Evolutionary conservation across 139 green algal genomes (phyloP).

Genomic region (Tetraselmis chui): DNA sequence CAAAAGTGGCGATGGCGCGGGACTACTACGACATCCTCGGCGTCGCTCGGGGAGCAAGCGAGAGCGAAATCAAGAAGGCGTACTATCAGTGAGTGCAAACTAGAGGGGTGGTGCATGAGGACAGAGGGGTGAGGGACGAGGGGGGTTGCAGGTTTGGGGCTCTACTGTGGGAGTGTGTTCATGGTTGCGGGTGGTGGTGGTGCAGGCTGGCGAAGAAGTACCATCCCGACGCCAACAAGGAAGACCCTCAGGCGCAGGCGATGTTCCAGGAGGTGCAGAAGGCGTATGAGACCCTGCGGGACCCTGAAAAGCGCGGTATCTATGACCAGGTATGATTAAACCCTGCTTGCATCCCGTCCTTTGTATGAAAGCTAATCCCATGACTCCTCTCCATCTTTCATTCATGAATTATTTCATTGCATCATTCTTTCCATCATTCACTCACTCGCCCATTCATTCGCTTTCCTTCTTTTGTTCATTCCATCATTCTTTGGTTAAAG

Average conservation of each 20-base stretch:
- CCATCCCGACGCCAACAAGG: conserved; percentile 89
- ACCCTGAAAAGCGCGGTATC: conserved; percentile 69
- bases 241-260: conserved; percentile 58
- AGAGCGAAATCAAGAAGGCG: conserved; percentile 83
- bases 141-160: too few relatives aligned
- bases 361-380: too few relatives aligned
- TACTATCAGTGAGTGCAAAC: conserved; percentile 70
- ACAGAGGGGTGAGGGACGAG: too few relatives aligned
- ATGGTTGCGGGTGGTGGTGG: too few relatives aligned
- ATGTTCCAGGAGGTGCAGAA: conserved; percentile 84
- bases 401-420: too few relatives aligned
- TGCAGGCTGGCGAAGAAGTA: conserved; percentile 77
- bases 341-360: too few relatives aligned
- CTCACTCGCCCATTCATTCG: too few relatives aligned
- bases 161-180: too few relatives aligned
- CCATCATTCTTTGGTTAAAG: too few relatives aligned
- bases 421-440: too few relatives aligned
- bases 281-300: conserved; percentile 81
- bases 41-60: conserved; percentile 42
- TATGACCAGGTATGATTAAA: conserved; percentile 66
- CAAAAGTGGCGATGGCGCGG: conserved; percentile 6
- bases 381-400: background rate
- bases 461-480: too few relatives aligned
- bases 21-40: conserved; percentile 83
- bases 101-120: too few relatives aligned